These are phyloP conservation scores for Handroanthus guayacan DNA, from an alignment of 257 asterid species.

Conservation along the genomic window DNA sequence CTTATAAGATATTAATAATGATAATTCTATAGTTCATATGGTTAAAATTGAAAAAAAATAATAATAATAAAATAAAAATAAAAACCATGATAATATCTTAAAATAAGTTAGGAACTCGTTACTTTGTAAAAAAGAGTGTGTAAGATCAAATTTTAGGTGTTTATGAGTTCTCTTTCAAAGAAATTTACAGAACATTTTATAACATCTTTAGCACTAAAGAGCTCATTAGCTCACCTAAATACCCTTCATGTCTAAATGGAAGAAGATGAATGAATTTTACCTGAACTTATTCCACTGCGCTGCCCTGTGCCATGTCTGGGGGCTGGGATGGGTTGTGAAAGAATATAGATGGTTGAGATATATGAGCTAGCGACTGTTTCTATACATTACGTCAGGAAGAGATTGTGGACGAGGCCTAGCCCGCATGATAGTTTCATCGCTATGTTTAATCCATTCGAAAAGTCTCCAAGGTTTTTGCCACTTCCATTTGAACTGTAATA, in stretches of 20 bases:
- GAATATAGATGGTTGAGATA: conserved; percentile 36
- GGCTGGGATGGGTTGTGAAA: conserved; percentile 34
- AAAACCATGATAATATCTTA: too few relatives aligned
- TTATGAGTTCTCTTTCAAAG: too few relatives aligned
- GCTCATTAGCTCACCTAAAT: background rate
- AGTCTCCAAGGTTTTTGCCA: conserved; percentile 89
- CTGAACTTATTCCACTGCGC: conserved; percentile 51
- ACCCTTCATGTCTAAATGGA: background rate
- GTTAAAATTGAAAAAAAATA: too few relatives aligned
- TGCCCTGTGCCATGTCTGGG: conserved; percentile 45
- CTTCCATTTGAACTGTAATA: conserved; percentile 78
- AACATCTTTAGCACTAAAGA: too few relatives aligned
- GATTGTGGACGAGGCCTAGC: conserved; percentile 68
- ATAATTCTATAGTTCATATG: too few relatives aligned
- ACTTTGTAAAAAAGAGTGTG: too few relatives aligned
- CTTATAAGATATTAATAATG: too few relatives aligned
- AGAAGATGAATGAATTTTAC: conserved; percentile 39
- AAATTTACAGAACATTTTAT: too few relatives aligned
- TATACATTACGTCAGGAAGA: conserved; percentile 53
- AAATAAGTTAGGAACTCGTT: too few relatives aligned
- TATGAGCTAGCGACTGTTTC: conserved; percentile 58
- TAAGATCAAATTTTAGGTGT: background rate
- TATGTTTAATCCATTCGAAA: conserved; percentile 73
- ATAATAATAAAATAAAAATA: too few relatives aligned
- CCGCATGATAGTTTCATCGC: conserved; percentile 72